A percentile compares a stretch with the other conserved stretches of the same genome.
These are phyloP conservation scores for Lotmaria passim DNA, from an alignment of 208 protist genomes.

Conservation along the genomic window DNA sequence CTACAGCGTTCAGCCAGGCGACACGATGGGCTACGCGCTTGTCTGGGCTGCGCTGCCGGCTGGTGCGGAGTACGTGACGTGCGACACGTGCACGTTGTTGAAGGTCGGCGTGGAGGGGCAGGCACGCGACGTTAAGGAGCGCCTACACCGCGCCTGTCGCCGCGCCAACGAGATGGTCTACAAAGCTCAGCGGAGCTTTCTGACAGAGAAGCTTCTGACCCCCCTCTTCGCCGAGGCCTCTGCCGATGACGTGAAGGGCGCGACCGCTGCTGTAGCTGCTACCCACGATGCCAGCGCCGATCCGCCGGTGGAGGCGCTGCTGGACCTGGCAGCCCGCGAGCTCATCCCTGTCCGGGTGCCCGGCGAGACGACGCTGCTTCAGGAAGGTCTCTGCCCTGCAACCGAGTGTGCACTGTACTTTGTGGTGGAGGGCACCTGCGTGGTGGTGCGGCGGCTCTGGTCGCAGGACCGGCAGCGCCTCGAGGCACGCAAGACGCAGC, in stretches of 20 bases:
- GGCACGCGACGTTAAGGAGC: constrained; percentile 23
- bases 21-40: constrained; percentile 59
- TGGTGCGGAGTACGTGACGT: constrained; percentile 59
- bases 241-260: neutral
- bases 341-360: constrained; percentile 64
- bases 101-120: constrained; percentile 30
- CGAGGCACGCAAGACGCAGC: constrained; percentile 18
- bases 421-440: constrained; percentile 53
- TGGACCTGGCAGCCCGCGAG: constrained; percentile 31
- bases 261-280: neutral
- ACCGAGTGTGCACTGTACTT: constrained; percentile 72
- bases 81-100: constrained; percentile 49
- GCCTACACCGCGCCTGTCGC: constrained; percentile 32
- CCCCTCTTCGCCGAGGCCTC: constrained; percentile 16
- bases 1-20: constrained; percentile 55
- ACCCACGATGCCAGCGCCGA: neutral
- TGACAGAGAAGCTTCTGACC: constrained; percentile 38
- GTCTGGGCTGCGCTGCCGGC: constrained; percentile 53
- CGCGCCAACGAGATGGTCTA: constrained; percentile 46
- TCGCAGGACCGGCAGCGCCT: constrained; percentile 33
- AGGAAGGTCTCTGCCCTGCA: constrained; percentile 45
- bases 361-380: constrained; percentile 48
- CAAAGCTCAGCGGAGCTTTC: constrained; percentile 40
- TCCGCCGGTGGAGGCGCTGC: neutral
- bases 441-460: constrained; percentile 55